Percentiles rank a stretch among this genome's conserved stretches.
phyloP scores from a whole-genome alignment of 164 flowering plant species.

The Hamamelis virginiana region DNA sequence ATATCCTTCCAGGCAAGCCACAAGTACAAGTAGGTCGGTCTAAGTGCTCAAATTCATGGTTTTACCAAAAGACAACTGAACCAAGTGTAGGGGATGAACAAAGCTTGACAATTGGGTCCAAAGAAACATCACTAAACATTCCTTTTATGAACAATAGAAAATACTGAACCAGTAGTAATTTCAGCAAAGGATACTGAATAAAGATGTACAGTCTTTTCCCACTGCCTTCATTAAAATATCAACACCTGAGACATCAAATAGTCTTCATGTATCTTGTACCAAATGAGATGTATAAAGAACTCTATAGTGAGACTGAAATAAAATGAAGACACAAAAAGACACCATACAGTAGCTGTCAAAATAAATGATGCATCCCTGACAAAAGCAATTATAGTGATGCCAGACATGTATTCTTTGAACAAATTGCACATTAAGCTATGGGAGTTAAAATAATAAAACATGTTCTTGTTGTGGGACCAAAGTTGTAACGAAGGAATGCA shows the following conservation, averaged over 20 bases:
- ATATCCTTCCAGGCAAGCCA: too few relatives aligned
- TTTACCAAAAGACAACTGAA: not conserved
- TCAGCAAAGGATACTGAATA: slow-evolving; percentile 89
- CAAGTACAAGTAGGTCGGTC: not conserved
- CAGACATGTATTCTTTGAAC: not conserved
- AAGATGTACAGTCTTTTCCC: slow-evolving; percentile 87
- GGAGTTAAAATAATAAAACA: too few relatives aligned
- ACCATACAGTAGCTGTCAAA: not conserved
- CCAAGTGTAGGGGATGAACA: not conserved
- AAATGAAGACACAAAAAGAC: not conserved
- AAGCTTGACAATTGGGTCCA: too few relatives aligned
- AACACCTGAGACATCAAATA: slow-evolving; percentile 50
- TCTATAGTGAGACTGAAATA: too few relatives aligned
- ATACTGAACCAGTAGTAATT: not conserved
- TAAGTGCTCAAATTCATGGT: not conserved
- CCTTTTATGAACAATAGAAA: too few relatives aligned
- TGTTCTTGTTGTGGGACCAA: not conserved
- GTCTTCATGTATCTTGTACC: not conserved
- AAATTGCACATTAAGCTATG: not conserved
- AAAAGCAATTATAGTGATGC: too few relatives aligned
- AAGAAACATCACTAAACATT: not conserved
- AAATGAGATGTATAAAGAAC: not conserved
- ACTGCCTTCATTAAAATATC: slow-evolving; percentile 93
- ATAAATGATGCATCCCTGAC: not conserved
- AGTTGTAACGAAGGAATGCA: not conserved